Base-by-base conservation (phyloP, 2,329 filamentous ascomycete species). In the Metarhizium robertsii region DNA sequence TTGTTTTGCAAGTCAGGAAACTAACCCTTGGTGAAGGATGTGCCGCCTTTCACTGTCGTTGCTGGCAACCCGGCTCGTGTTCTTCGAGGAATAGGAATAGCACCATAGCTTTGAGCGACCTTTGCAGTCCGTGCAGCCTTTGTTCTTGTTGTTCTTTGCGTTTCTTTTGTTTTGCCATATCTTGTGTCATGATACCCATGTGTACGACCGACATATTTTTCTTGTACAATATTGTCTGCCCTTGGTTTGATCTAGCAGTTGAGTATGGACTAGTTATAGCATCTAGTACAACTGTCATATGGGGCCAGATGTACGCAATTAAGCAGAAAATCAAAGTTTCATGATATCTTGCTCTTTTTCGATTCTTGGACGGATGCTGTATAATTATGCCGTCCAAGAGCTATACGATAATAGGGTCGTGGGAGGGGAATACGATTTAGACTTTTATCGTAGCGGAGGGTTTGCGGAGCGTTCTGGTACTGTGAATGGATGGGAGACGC, bases 51-150 rank as follows among this genome's bases (percentile, higher is more conserved):
- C 60, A 83, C 79, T n/a, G 77, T 88, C 53, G 85, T 84, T 14
- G 84, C 80, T 45, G 87, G 87, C 10, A 89, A 89, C 61, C 86
- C 87, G 11, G 85, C 85, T 5, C 77, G 77, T 53, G 75, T 88
- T 51, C 69, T 76, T 38, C 73, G 75, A 43, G 76, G 73, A 52
- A 65, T 71, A 50, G 65, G 67, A 50, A 66, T 69, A 48, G 63
- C 64, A 46, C 63, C 65, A 57, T 67, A 61, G 65, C 59, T 18
- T 43, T 14, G 32, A 40, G 20, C n/a, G 4, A 36, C 32, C 53
- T 3, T 16, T 16, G 40, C 42, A 34, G n/a, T 20, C 20, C 18
- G 29, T 18, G 36, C 11, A 34, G 32, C 36, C 34, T n/a, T 40
- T 38, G 11, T 1, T 45, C 25, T n/a, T 52, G 14, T 53, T 45